phyloP scores from a whole-genome alignment of 768 basidiomycete species.

The Lanmaoa pseudosensibilis region DNA sequence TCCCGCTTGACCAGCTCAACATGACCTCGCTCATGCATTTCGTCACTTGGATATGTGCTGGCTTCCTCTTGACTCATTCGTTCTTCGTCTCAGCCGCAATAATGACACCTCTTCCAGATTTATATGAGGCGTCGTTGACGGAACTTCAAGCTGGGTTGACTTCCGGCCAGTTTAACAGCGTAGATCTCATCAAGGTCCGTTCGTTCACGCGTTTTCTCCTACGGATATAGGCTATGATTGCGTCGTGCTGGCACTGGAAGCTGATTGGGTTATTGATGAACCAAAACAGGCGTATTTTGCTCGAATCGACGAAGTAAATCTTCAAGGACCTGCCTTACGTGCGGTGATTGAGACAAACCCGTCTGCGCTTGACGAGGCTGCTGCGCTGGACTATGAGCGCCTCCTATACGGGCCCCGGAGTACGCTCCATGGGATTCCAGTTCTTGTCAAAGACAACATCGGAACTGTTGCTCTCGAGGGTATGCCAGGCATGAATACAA shows the following conservation, averaged over 20 bases:
- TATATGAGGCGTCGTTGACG: constrained; percentile 41
- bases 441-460: constrained; percentile 38
- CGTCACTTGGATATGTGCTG: constrained; percentile 7
- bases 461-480: constrained; percentile 33
- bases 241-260: neutral
- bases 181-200: constrained; percentile 41
- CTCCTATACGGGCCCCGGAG: constrained; percentile 28
- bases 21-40: constrained; percentile 8
- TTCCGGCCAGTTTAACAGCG: constrained; percentile 38
- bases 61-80: constrained; percentile 6
- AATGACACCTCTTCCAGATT: constrained; percentile 34
- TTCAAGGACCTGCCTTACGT: constrained; percentile 36
- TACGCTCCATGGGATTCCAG: constrained; percentile 40
- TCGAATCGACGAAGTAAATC: constrained; percentile 45
- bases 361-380: constrained; percentile 37
- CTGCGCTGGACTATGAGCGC: constrained; percentile 35
- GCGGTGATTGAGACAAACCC: constrained; percentile 44
- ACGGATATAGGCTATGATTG: neutral
- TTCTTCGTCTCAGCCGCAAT: constrained; percentile 10
- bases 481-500: constrained; percentile 42
- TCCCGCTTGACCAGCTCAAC: neutral
- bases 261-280: neutral
- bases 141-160: constrained; percentile 42
- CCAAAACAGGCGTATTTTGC: constrained; percentile 39
- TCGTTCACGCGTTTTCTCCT: neutral